phyloP scores from a whole-genome alignment of 495 filamentous ascomycete species.

The Neurospora sp. region DNA sequence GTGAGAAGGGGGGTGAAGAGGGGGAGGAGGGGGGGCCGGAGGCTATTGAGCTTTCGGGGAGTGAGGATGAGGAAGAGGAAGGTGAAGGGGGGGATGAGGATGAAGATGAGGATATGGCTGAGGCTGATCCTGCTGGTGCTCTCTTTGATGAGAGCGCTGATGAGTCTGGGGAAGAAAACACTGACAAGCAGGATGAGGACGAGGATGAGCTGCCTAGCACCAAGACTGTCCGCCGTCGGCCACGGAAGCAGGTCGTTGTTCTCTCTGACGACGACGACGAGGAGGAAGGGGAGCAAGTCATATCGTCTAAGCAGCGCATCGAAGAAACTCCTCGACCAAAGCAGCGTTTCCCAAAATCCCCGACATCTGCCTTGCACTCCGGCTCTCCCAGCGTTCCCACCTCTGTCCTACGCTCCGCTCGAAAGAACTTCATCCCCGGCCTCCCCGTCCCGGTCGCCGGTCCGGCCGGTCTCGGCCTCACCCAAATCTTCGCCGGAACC shows the following conservation, averaged over 20 bases:
- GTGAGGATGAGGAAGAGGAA: constrained; percentile 30
- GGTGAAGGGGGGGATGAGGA: constrained; percentile 27
- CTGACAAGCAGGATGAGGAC: constrained; percentile 28
- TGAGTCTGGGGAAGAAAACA: constrained; percentile 31
- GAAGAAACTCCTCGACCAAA: constrained; percentile 36
- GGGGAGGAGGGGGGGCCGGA: constrained; percentile 9
- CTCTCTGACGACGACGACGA: constrained; percentile 51
- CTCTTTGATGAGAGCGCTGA: constrained; percentile 28
- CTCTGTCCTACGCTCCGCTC: constrained; percentile 46
- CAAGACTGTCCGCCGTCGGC: constrained; percentile 23
- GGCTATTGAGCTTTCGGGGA: constrained; percentile 36
- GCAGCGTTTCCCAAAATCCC: constrained; percentile 23
- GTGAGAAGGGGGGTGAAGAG: constrained; percentile 10
- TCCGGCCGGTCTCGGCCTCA: constrained; percentile 61
- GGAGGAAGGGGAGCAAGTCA: constrained; percentile 41
- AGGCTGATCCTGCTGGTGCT: constrained; percentile 4
- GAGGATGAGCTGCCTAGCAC: constrained; percentile 27
- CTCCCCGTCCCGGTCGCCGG: constrained; percentile 40
- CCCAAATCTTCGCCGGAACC: constrained; percentile 88
- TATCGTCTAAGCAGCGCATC: constrained; percentile 33
- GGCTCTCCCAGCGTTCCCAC: constrained; percentile 38
- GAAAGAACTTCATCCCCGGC: constrained; percentile 50
- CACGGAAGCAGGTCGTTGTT: constrained; percentile 35
- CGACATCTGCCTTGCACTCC: constrained; percentile 17
- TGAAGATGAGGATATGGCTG: constrained; percentile 16